phyloP scores from a whole-genome alignment of 2,329 filamentous ascomycete species.

The Beauveria caledonica region DNA sequence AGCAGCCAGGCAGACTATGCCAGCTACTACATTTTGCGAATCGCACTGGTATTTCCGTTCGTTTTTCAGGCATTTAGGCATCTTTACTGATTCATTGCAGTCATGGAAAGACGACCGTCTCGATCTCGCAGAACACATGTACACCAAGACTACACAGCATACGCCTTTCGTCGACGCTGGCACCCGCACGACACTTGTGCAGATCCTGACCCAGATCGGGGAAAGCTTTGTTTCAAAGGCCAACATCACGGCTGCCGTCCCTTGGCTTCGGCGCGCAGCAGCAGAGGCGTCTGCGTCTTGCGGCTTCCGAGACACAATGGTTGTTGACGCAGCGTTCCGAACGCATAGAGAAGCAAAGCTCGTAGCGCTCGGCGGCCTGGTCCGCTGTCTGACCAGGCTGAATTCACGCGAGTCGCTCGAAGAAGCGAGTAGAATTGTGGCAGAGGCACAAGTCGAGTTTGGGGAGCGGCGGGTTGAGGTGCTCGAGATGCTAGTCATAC shows the following conservation, averaged over 20 bases:
- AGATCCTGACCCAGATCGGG: neutral
- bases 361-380: neutral
- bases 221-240: neutral
- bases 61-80: too few species aligned
- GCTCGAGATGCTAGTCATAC: neutral
- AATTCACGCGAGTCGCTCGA: neutral
- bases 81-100: slow-evolving; percentile 31
- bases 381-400: neutral
- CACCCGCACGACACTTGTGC: neutral
- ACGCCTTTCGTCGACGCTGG: neutral
- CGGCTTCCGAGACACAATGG: neutral
- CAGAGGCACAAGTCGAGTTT: neutral
- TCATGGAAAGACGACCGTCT: slow-evolving; percentile 65
- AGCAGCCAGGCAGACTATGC: neutral
- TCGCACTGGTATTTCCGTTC: slow-evolving; percentile 48
- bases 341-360: neutral
- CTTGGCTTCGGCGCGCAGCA: slow-evolving; percentile 1
- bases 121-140: slow-evolving; percentile 74
- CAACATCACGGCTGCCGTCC: neutral
- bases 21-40: slow-evolving; percentile 36
- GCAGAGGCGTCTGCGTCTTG: neutral
- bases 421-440: neutral
- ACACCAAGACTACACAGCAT: slow-evolving; percentile 41
- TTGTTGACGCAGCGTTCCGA: neutral
- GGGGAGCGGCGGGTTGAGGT: neutral